phyloP scores from a whole-genome alignment of 1,139 yeast species.

The Cylindricascospora bacillispora region DNA sequence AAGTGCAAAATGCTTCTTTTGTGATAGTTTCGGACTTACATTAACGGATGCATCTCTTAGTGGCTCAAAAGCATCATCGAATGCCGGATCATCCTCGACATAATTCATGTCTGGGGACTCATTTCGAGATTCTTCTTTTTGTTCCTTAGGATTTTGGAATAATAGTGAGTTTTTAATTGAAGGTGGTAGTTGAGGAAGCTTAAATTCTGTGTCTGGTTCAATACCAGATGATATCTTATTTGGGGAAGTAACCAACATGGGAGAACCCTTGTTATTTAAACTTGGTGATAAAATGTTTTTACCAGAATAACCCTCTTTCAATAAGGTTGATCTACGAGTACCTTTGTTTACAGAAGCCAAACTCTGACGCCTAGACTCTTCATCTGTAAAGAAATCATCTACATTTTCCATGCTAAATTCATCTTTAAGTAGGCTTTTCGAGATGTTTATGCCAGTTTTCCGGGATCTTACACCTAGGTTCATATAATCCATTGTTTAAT shows the following conservation, averaged over 20 bases:
- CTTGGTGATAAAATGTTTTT: not conserved
- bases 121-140: not conserved
- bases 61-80: too few species aligned
- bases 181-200: too few species aligned
- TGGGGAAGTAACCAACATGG: too few species aligned
- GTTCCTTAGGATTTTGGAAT: not conserved
- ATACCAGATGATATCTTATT: too few species aligned
- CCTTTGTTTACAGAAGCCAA: too few species aligned
- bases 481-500: constrained; percentile 35
- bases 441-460: constrained; percentile 47
- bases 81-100: too few species aligned
- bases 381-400: constrained; percentile 59
- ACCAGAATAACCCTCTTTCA: not conserved
- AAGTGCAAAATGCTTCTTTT: not conserved
- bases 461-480: constrained; percentile 44
- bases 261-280: not conserved
- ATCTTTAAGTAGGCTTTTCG: constrained; percentile 42
- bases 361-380: constrained; percentile 11
- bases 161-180: too few species aligned
- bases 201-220: too few species aligned
- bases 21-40: not conserved
- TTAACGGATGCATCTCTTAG: not conserved
- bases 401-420: constrained; percentile 67
- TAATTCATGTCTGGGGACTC: not conserved
- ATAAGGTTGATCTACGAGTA: not conserved